These are phyloP conservation scores for Salinomyces thailandicus DNA, from an alignment of 2,329 filamentous ascomycete genomes.

Conservation along the genomic window DNA sequence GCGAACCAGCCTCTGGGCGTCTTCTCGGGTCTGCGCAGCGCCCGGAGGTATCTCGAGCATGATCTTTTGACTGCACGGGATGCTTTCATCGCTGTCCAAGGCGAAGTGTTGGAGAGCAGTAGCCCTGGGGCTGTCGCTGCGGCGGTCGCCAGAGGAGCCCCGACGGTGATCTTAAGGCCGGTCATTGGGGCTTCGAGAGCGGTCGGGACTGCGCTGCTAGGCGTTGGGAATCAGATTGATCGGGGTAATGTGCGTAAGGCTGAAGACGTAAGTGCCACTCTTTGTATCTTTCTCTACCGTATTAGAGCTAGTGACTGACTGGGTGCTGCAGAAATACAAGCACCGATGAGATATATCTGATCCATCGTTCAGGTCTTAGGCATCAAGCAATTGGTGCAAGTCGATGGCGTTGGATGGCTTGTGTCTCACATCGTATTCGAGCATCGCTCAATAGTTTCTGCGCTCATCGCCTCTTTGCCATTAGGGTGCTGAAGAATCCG, in stretches of 20 bases:
- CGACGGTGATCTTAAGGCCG: constrained; percentile 85
- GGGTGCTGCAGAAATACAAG: not conserved
- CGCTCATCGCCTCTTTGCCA: too few species aligned
- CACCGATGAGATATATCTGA: not conserved
- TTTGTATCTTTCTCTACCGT: not conserved
- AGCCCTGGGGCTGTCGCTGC: constrained; percentile 70
- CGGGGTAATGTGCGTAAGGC: constrained; percentile 67
- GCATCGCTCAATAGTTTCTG: too few species aligned
- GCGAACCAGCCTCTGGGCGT: constrained; percentile 89
- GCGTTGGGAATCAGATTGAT: constrained; percentile 86
- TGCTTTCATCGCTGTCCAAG: constrained; percentile 88
- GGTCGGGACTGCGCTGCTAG: constrained; percentile 78
- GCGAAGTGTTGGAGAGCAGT: constrained; percentile 77
- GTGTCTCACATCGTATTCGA: too few species aligned
- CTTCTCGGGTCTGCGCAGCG: constrained; percentile 72
- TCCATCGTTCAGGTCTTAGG: too few species aligned
- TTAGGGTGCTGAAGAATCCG: too few species aligned
- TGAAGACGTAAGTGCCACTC: constrained; percentile 64
- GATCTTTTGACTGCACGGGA: constrained; percentile 81
- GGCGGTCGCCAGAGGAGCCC: constrained; percentile 69
- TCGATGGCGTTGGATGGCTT: too few species aligned
- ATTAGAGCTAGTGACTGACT: not conserved
- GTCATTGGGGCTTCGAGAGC: constrained; percentile 84
- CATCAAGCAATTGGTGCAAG: too few species aligned
- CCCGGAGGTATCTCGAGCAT: constrained; percentile 69